Conservation (phyloP, 371 early-diverging fungal genomes). For the Fennellomyces sp. region DNA sequence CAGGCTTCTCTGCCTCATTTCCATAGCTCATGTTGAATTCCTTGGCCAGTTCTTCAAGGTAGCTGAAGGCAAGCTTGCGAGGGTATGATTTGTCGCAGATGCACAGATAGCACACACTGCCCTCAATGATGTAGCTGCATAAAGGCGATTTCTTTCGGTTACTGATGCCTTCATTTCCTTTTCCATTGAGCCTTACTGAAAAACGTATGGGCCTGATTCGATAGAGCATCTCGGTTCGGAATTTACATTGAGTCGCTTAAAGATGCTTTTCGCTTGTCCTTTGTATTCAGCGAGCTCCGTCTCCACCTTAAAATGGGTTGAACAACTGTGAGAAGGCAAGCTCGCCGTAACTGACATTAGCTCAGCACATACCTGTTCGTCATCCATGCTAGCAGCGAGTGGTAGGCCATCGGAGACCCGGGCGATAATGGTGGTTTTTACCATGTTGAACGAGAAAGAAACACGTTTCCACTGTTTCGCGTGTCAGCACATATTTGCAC, state of each 20-base stretch:
- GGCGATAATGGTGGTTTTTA: slow-evolving; percentile 93
- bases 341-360: no score
- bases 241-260: slow-evolving; percentile 82
- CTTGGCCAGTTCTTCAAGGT: slow-evolving; percentile 91
- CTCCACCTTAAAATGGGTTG: slow-evolving; percentile 49
- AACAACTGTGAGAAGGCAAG: not conserved
- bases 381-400: slow-evolving; percentile 96
- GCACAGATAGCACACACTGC: slow-evolving; percentile 91
- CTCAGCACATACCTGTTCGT: slow-evolving; percentile 79
- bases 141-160: not conserved
- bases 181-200: slow-evolving; percentile 71
- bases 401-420: slow-evolving; percentile 94
- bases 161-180: not conserved
- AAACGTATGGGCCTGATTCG: slow-evolving; percentile 84
- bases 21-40: slow-evolving; percentile 95
- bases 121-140: slow-evolving; percentile 94
- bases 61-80: slow-evolving; percentile 93
- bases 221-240: slow-evolving; percentile 95
- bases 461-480: not conserved
- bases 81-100: slow-evolving; percentile 96
- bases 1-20: slow-evolving; percentile 81
- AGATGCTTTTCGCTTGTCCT: slow-evolving; percentile 89
- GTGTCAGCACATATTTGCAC: no score
- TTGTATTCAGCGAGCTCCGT: slow-evolving; percentile 91
- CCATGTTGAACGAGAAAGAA: slow-evolving; percentile 60